Evolutionary conservation across 2,329 filamentous ascomycete genomes (phyloP).

Genomic region (Periconia macrospinosa): DNA sequence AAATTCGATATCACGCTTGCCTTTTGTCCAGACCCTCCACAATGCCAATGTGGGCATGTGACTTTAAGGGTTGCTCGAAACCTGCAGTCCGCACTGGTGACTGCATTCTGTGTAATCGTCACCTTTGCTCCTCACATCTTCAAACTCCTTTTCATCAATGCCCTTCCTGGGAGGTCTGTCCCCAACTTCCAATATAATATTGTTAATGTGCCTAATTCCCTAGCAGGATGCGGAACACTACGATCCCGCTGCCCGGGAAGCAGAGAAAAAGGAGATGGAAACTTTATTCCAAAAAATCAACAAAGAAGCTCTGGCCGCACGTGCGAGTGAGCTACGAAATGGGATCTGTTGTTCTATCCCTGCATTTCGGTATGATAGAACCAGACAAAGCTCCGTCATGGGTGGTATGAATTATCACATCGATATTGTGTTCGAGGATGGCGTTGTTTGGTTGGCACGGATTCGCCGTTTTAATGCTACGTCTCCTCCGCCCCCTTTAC

Average conservation of each 20-base stretch:
- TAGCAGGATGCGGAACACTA: slow-evolving; percentile 42
- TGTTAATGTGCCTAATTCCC: slow-evolving; percentile 1
- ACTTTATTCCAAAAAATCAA: slow-evolving; percentile 38
- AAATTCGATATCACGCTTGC: slow-evolving; percentile 3
- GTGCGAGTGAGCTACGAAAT: slow-evolving; percentile 40
- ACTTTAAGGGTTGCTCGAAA: slow-evolving; percentile 6
- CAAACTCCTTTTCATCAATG: slow-evolving; percentile 7
- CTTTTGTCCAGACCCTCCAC: slow-evolving; percentile 1
- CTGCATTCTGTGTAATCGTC: slow-evolving; percentile 9
- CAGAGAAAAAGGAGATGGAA: slow-evolving; percentile 40
- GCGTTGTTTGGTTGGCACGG: slow-evolving; percentile 47
- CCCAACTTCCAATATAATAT: background rate
- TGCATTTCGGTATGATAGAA: slow-evolving; percentile 42
- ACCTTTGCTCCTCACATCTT: slow-evolving; percentile 10
- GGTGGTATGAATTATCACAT: slow-evolving; percentile 52
- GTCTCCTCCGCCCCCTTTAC: slow-evolving; percentile 8
- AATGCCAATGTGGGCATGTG: slow-evolving; percentile 11
- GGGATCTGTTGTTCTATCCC: slow-evolving; percentile 43
- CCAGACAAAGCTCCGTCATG: slow-evolving; percentile 44
- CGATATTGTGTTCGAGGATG: slow-evolving; percentile 48
- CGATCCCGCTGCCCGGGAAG: slow-evolving; percentile 34
- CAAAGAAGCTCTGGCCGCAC: slow-evolving; percentile 39
- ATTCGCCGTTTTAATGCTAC: slow-evolving; percentile 31
- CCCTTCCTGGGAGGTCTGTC: slow-evolving; percentile 9
- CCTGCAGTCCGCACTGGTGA: slow-evolving; percentile 9